Evolutionary conservation across 371 early-diverging fungal species (phyloP), one percentile per base, ranked within the genome.

Genomic region (Mortierella sp.): DNA sequence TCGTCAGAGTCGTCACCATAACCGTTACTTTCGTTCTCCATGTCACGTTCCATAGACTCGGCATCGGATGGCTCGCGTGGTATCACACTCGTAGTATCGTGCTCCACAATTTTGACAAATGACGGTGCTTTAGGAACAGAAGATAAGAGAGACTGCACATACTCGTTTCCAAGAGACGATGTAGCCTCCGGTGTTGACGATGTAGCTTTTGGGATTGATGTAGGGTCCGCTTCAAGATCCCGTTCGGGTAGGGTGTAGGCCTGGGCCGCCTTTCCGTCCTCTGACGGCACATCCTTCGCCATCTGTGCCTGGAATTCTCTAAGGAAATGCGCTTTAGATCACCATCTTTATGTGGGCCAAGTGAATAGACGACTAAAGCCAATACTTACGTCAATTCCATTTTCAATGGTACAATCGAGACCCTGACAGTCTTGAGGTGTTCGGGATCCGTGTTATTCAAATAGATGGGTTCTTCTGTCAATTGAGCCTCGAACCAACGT

Each of bases 381-480:
- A 47, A 58, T 39, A 58, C 64, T 9, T 64, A 76, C 78, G 61
- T 58, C 5, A 76, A 19, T 30, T 70, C 70, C 78, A 76, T 66
- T 27, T 60, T 66, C 1, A 76, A 38, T 13, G 78, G 78, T 10
- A 76, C 64, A 31, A 76, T 76, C 19, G 62, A 59, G 13, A 76
- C 71, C 23, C 63, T 39, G 19, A 38, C 42, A 21, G 34, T 16
- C 41, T 57, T 69, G 23, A 76, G 70, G 24, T 38, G 34, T 16
- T 46, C 63, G 14, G 70, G 31, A 30, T 76, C 70, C 27, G 21
- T 70, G 67, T 68, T 82, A 41, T 58, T 67, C 31, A 76, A 52
- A 27, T 70, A 92, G 13, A 87, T 83, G 2, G 93, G 91, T 39
- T 91, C 90, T 42, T 85, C 84, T 2, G 86, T 83, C 26, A 92